Conservation (phyloP, 148 eudicot species). For the Cornus florida region DNA sequence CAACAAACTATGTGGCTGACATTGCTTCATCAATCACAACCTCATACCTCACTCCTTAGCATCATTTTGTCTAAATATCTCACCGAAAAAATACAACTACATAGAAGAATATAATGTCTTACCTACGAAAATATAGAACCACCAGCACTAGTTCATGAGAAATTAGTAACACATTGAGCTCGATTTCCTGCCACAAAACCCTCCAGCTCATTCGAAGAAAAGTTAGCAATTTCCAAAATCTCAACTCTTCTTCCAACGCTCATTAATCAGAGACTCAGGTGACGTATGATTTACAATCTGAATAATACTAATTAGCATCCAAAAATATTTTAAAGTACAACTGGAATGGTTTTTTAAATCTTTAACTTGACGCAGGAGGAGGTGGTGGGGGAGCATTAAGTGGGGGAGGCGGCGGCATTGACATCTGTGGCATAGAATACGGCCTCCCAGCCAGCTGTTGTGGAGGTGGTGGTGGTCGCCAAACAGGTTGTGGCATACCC, state of each 20-base stretch:
- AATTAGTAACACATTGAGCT: too few relatives aligned
- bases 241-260: neutral
- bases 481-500: conserved; percentile 45
- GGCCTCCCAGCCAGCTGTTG: conserved; percentile 56
- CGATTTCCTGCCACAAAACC: too few relatives aligned
- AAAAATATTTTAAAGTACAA: neutral
- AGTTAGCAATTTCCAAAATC: neutral
- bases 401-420: conserved; percentile 60
- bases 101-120: too few relatives aligned
- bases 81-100: too few relatives aligned
- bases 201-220: neutral
- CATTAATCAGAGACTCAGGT: too few relatives aligned
- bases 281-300: neutral
- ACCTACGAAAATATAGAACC: too few relatives aligned
- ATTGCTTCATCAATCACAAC: too few relatives aligned
- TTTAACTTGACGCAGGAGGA: conserved; percentile 16
- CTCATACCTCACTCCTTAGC: too few relatives aligned
- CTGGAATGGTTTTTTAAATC: neutral
- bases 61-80: too few relatives aligned
- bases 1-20: too few relatives aligned
- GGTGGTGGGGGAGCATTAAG: conserved; percentile 18
- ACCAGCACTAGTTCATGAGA: too few relatives aligned
- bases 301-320: neutral
- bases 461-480: conserved; percentile 67
- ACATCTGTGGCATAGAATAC: conserved; percentile 57